Base-by-base conservation (phyloP, 495 filamentous ascomycete genomes). In the Penicillium bialowiezense region DNA sequence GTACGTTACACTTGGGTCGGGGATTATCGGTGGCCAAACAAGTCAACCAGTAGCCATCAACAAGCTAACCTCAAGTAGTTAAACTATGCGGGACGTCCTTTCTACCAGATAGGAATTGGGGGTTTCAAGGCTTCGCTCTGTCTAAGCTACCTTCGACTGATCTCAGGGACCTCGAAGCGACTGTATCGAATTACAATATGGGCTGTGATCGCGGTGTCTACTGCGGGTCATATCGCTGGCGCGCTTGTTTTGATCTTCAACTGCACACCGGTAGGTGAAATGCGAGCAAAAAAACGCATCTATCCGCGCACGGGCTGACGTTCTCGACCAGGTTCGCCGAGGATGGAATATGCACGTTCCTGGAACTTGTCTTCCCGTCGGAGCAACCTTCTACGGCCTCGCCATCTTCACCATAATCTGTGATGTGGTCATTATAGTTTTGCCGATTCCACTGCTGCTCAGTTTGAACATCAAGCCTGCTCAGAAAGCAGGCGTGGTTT, bases 101-200 rank as follows among this genome's bases (percentile, higher is more conserved):
- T 83, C 38, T 83, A 83, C 53, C 77, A 80, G 54, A 38, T 80
- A 15, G 80, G 80, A 21, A 79, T 82, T 54, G 72, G 71, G 29
- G 76, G 76, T 21, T 82, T 83, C 69, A 83, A 83, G 58, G 73
- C 80, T 7, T 76, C 80, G 1, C 67, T 82, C n/a, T 75, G 80
- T 31, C 67, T 80, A 40, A 75, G 73, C 29, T 83, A 82, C 48
- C 65, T 82, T 7, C 73, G 79, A 3, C 68, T 83, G 17, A 62
- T 82, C 23, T 68, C 70, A 21, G 67, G 73, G 2, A 78, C 73
- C 0, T 64, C 63, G 18, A 79, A 80, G 35, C 54, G 37, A 9
- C 31, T 52, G n/a, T 83, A 81, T 44, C 63, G 72, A 15, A 50
- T 57, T 19, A 28, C 80, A 2, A 76, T 81, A 14, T 81, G 74